phyloP scores from a whole-genome alignment of 2,329 filamentous ascomycete species.

The Allantophomopsis lycopodina region DNA sequence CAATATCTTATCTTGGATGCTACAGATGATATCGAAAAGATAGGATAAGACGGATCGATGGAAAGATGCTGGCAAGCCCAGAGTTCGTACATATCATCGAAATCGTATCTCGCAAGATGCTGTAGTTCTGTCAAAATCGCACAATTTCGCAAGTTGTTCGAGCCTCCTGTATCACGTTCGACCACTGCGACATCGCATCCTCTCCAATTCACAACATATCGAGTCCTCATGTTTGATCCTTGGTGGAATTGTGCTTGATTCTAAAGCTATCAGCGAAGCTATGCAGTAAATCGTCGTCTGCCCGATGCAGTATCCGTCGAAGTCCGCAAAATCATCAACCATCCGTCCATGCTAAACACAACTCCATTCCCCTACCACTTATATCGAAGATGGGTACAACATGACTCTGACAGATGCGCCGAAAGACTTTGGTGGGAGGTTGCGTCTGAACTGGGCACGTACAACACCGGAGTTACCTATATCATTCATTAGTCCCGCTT shows the following conservation, averaged over 20 bases:
- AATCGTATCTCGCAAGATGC: too few species aligned
- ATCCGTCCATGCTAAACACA: slow-evolving; percentile 28
- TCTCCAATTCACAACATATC: not conserved
- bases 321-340: slow-evolving; percentile 48
- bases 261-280: slow-evolving; percentile 39
- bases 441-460: slow-evolving; percentile 91
- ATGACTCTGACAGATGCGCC: slow-evolving; percentile 92
- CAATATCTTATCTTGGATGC: too few species aligned
- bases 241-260: slow-evolving; percentile 28
- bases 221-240: not conserved
- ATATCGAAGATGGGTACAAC: slow-evolving; percentile 97
- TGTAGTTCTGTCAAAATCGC: too few species aligned
- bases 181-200: too few species aligned
- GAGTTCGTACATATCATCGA: too few species aligned
- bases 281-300: slow-evolving; percentile 38
- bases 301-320: slow-evolving; percentile 25
- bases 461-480: slow-evolving; percentile 95
- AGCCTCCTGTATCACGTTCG: too few species aligned
- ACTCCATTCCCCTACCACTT: slow-evolving; percentile 41
- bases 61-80: too few species aligned
- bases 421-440: slow-evolving; percentile 94
- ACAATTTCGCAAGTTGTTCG: too few species aligned
- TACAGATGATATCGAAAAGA: too few species aligned
- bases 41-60: too few species aligned
- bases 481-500: slow-evolving; percentile 4